Percentiles rank a stretch among this genome's conserved stretches.
Evolutionary conservation across 768 basidiomycete genomes (phyloP).

Genomic region (Gymnopilus dilepis): DNA sequence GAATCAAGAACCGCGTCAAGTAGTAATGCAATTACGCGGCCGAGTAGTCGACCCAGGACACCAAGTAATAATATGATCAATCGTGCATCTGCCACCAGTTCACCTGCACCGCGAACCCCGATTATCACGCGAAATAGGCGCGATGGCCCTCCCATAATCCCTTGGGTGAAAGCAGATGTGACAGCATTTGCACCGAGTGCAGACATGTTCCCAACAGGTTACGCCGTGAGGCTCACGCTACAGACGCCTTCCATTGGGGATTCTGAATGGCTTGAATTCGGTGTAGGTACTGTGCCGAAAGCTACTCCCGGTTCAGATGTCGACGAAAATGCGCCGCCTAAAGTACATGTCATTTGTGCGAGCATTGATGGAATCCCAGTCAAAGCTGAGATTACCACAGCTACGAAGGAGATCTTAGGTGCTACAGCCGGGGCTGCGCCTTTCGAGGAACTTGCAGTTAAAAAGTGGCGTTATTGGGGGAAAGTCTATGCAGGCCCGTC

Average conservation of each 20-base stretch:
- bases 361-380: constrained; percentile 72
- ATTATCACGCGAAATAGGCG: constrained; percentile 40
- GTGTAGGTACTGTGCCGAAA: constrained; percentile 46
- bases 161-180: constrained; percentile 57
- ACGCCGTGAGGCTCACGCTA: constrained; percentile 63
- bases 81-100: constrained; percentile 32
- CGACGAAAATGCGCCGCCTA: constrained; percentile 37
- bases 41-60: constrained; percentile 38
- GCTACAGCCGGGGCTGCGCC: constrained; percentile 43
- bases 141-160: constrained; percentile 66
- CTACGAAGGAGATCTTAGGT: constrained; percentile 40
- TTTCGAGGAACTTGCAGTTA: constrained; percentile 58
- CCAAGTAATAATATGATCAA: constrained; percentile 37
- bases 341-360: constrained; percentile 60
- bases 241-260: constrained; percentile 62
- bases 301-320: constrained; percentile 20
- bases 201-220: constrained; percentile 44
- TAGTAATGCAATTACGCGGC: constrained; percentile 24
- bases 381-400: constrained; percentile 56
- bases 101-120: constrained; percentile 30
- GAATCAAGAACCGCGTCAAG: constrained; percentile 21
- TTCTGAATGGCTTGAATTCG: constrained; percentile 81
- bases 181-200: constrained; percentile 51
- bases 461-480: constrained; percentile 71
- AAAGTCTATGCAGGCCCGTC: constrained; percentile 59